These are phyloP conservation scores for Dipteronia sinensis DNA, from an alignment of 345 rosid species.

Conservation along the genomic window DNA sequence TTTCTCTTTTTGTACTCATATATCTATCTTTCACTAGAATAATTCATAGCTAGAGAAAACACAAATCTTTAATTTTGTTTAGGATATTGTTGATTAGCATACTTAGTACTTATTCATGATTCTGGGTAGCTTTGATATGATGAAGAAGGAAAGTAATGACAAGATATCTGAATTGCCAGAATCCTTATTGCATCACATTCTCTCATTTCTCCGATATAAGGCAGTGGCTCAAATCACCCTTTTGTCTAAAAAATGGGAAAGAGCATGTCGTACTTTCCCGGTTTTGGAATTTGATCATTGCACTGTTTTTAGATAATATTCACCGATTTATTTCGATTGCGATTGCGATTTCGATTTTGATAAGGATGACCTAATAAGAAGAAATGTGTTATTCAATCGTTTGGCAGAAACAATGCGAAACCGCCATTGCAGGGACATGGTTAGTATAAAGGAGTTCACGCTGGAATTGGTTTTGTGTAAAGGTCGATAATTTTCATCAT, in stretches of 20 bases:
- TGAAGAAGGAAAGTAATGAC: background rate
- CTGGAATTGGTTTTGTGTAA: background rate
- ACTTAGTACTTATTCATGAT: background rate
- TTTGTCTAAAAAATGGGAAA: conserved; percentile 9
- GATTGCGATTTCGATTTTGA: background rate
- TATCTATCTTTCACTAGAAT: too few relatives aligned
- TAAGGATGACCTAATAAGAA: background rate
- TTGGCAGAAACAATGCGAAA: background rate
- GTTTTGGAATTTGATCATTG: background rate
- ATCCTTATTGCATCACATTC: background rate
- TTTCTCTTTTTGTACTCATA: too few relatives aligned
- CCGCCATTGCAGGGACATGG: background rate
- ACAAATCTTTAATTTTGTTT: too few relatives aligned
- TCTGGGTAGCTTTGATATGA: background rate
- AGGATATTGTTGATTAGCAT: background rate
- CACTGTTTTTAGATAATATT: background rate
- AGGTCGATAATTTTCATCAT: background rate
- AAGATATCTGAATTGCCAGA: conserved; percentile 12
- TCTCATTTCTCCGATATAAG: background rate
- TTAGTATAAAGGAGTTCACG: background rate
- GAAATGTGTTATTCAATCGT: background rate
- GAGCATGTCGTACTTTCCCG: background rate
- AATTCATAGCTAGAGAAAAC: too few relatives aligned
- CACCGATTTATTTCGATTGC: background rate
- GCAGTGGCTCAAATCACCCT: background rate